Conservation (phyloP, 495 filamentous ascomycete species). For the Lasiosphaeriaceae sp. region DNA sequence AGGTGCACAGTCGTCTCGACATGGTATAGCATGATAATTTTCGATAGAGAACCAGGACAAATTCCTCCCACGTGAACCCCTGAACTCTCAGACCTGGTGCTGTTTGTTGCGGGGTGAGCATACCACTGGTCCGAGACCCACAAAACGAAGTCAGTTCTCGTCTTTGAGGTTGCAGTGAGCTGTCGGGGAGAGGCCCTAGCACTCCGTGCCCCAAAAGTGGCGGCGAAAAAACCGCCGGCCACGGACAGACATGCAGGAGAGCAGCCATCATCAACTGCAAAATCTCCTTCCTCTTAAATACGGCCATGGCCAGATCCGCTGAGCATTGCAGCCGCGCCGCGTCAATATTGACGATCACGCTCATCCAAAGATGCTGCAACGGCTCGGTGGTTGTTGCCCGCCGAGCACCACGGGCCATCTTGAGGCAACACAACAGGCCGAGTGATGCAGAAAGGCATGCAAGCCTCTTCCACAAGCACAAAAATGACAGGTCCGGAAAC, state of each 20-base stretch:
- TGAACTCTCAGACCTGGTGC: background rate
- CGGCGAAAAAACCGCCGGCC: constrained; percentile 3
- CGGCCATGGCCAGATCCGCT: background rate
- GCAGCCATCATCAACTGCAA: background rate
- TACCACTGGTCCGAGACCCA: background rate
- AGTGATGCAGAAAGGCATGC: too few relatives aligned
- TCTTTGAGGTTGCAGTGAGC: background rate
- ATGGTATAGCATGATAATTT: background rate
- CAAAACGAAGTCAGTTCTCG: constrained; percentile 1
- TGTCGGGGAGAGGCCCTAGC: constrained; percentile 3
- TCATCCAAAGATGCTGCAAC: too few relatives aligned
- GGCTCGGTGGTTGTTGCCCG: too few relatives aligned
- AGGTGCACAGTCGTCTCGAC: background rate
- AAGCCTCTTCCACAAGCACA: too few relatives aligned
- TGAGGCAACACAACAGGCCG: too few relatives aligned
- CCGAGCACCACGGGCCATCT: too few relatives aligned
- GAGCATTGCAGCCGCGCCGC: background rate
- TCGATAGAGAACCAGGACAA: background rate
- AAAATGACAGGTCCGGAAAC: too few relatives aligned
- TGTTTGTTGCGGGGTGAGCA: background rate
- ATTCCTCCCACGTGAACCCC: background rate
- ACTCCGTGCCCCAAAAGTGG: constrained; percentile 8
- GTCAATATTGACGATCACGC: too few relatives aligned
- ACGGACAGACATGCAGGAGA: constrained; percentile 11
- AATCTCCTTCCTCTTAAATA: background rate